phyloP scores from a whole-genome alignment of 441 rosid genomes.

The Euphorbia neoarborescens region DNA sequence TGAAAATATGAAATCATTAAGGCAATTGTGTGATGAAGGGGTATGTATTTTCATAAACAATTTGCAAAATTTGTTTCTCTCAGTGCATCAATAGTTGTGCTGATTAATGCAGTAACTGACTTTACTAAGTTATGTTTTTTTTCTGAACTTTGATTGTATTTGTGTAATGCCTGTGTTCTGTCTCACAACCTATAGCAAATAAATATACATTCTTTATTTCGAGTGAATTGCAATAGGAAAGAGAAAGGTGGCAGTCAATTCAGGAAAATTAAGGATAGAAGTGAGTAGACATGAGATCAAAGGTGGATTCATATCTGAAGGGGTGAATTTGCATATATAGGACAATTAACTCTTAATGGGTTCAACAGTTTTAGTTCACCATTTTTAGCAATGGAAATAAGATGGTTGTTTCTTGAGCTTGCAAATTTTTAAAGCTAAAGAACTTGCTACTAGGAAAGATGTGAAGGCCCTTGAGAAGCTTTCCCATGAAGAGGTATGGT shows the following conservation, averaged over 20 bases:
- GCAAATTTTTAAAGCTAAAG: slow-evolving; percentile 26
- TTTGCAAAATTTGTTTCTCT: background rate
- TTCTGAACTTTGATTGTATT: background rate
- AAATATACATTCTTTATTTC: too few relatives aligned
- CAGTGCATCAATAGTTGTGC: background rate
- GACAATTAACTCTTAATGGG: background rate
- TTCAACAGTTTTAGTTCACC: background rate
- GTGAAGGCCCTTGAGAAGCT: slow-evolving; percentile 45
- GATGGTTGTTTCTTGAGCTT: background rate
- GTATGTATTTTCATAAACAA: slow-evolving; percentile 23
- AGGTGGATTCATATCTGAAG: slow-evolving; percentile 34
- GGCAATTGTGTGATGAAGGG: slow-evolving; percentile 48
- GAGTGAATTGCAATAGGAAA: too few relatives aligned
- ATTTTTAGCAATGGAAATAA: background rate
- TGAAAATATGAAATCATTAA: slow-evolving; percentile 36
- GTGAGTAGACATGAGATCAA: slow-evolving; percentile 21
- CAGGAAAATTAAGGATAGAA: slow-evolving; percentile 25
- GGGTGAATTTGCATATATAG: background rate
- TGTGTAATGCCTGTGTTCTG: too few relatives aligned
- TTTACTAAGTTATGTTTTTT: background rate
- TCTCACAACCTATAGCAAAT: too few relatives aligned
- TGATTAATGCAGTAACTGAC: slow-evolving; percentile 7
- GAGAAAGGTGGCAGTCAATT: slow-evolving; percentile 28
- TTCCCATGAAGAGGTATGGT: slow-evolving; percentile 39
- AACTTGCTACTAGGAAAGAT: slow-evolving; percentile 45